phyloP scores from a whole-genome alignment of 352 stramenopile genomes.

The Phytophthora pisi region DNA sequence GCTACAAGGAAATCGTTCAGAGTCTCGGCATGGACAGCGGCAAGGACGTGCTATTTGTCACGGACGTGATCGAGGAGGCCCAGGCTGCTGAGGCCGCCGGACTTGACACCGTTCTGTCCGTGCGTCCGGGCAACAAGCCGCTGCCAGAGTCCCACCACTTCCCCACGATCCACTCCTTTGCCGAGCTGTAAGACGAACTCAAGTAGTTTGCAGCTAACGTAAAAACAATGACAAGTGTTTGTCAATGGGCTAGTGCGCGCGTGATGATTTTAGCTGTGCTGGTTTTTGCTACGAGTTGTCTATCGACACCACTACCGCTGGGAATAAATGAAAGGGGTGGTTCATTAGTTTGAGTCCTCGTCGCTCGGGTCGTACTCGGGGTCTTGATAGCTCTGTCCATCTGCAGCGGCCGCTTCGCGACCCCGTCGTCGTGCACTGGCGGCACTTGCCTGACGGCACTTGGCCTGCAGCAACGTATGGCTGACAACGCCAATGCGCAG shows the following conservation, averaged over 20 bases:
- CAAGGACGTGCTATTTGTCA: slow-evolving; percentile 89
- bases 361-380: slow-evolving; percentile 83
- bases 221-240: not conserved
- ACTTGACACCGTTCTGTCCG: slow-evolving; percentile 71
- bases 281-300: slow-evolving; percentile 7
- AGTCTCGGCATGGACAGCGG: slow-evolving; percentile 81
- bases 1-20: slow-evolving; percentile 84
- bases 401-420: slow-evolving; percentile 32
- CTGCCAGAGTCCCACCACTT: slow-evolving; percentile 66
- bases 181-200: slow-evolving; percentile 49
- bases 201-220: not conserved
- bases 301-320: slow-evolving; percentile 11
- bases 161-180: slow-evolving; percentile 64
- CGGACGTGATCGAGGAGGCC: slow-evolving; percentile 88
- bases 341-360: slow-evolving; percentile 71
- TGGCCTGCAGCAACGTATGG: slow-evolving; percentile 79
- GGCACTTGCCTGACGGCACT: slow-evolving; percentile 60
- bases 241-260: slow-evolving; percentile 7
- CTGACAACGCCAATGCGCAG: slow-evolving; percentile 82
- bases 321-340: slow-evolving; percentile 18
- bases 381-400: slow-evolving; percentile 59
- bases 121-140: slow-evolving; percentile 86
- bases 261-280: slow-evolving; percentile 9
- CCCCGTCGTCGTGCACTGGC: slow-evolving; percentile 42
- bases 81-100: slow-evolving; percentile 74